Evolutionary conservation across 345 rosid species (phyloP).

Genomic region (Aethionema arabicum): DNA sequence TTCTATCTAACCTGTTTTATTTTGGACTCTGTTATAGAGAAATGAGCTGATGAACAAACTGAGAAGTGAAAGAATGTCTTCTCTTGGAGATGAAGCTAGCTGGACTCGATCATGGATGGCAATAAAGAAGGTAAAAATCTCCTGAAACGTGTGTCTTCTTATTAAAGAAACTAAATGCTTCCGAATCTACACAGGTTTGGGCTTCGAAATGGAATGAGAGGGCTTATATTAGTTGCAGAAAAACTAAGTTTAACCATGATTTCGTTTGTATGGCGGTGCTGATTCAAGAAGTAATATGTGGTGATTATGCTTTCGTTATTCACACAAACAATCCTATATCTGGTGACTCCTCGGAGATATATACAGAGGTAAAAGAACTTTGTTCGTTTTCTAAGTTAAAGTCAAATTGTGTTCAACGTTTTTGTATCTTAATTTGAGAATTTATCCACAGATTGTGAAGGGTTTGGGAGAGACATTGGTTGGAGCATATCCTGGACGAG

Average conservation of each 20-base stretch:
- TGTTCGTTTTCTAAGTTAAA: background rate
- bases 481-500: constrained; percentile 97
- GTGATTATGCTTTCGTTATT: constrained; percentile 93
- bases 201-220: constrained; percentile 99
- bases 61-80: constrained; percentile 75
- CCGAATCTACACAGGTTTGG: constrained; percentile 63
- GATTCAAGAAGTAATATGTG: constrained; percentile 87
- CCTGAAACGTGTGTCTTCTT: constrained; percentile 4
- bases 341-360: constrained; percentile 82
- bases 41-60: constrained; percentile 74
- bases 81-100: constrained; percentile 81
- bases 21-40: constrained; percentile 48
- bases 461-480: constrained; percentile 97
- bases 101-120: constrained; percentile 95
- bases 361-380: constrained; percentile 65
- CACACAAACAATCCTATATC: constrained; percentile 97
- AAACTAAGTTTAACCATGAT: constrained; percentile 74
- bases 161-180: constrained; percentile 18
- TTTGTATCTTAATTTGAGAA: background rate
- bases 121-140: constrained; percentile 67
- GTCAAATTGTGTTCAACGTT: too few relatives aligned
- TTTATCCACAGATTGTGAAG: constrained; percentile 59
- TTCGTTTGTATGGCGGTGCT: constrained; percentile 92
- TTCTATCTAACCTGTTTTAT: background rate
- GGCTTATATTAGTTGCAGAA: constrained; percentile 88